Percentiles rank a stretch among this genome's conserved stretches.
These are phyloP conservation scores for Penicillium janthinellum DNA, from an alignment of 2,329 filamentous ascomycete species.

Conservation along the genomic window DNA sequence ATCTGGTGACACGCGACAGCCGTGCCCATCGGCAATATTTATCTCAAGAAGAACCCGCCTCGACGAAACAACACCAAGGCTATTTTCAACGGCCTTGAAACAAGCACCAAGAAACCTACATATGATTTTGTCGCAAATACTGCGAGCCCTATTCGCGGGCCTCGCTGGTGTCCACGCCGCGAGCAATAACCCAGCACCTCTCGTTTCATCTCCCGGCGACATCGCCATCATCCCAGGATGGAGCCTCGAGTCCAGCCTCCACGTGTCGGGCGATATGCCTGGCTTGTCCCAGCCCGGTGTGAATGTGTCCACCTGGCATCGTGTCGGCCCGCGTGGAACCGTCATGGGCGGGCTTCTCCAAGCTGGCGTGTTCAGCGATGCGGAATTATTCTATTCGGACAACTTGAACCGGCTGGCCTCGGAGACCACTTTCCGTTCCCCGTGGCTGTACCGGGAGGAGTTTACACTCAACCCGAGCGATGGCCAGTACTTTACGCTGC, in stretches of 20 bases:
- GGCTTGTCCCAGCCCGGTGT: slow-evolving; percentile 47
- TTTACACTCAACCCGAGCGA: slow-evolving; percentile 43
- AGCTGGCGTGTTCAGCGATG: slow-evolving; percentile 55
- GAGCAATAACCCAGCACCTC: not conserved
- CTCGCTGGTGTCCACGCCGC: slow-evolving; percentile 2
- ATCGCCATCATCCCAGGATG: slow-evolving; percentile 43
- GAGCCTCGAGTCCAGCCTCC: slow-evolving; percentile 53
- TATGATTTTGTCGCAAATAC: not conserved
- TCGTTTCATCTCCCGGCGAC: slow-evolving; percentile 31
- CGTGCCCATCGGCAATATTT: not conserved
- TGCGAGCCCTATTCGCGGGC: slow-evolving; percentile 1
- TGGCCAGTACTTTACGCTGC: slow-evolving; percentile 53
- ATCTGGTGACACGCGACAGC: not conserved
- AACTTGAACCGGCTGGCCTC: slow-evolving; percentile 51
- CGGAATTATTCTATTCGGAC: slow-evolving; percentile 58
- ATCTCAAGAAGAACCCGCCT: not conserved
- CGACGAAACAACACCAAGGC: not conserved
- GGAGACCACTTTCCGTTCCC: slow-evolving; percentile 51
- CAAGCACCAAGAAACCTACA: not conserved
- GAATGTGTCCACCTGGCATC: slow-evolving; percentile 56
- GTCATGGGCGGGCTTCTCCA: slow-evolving; percentile 61
- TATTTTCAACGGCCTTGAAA: not conserved
- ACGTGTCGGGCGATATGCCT: slow-evolving; percentile 39
- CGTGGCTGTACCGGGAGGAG: slow-evolving; percentile 63
- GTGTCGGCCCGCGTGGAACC: slow-evolving; percentile 54